Conservation (phyloP, 2,329 filamentous ascomycete species). For the Aspergillus hiratsukae region DNA sequence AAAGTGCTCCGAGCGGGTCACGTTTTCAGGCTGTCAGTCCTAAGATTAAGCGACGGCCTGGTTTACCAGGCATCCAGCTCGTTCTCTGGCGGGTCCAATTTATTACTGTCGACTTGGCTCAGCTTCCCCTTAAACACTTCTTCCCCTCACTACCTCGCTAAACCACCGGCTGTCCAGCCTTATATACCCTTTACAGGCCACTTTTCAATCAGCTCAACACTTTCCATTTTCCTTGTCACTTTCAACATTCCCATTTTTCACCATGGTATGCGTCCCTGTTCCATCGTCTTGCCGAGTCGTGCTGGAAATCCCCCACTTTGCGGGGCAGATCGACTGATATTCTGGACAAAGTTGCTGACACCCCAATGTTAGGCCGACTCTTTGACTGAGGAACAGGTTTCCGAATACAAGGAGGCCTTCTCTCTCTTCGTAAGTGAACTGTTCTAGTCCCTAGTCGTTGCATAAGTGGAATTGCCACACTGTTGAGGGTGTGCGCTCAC, state of each 20-base stretch:
- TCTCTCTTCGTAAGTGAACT: constrained; percentile 88
- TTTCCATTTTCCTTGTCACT: constrained; percentile 13
- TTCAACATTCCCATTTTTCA: constrained; percentile 16
- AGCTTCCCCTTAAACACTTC: constrained; percentile 20
- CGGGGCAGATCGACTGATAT: constrained; percentile 26
- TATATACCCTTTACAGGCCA: background rate
- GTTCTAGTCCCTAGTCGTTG: background rate
- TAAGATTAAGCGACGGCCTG: constrained; percentile 15
- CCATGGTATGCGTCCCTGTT: constrained; percentile 26
- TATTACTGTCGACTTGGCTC: constrained; percentile 13
- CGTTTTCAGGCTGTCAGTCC: constrained; percentile 13
- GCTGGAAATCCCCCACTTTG: constrained; percentile 28
- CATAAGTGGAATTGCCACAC: background rate
- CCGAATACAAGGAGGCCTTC: constrained; percentile 99
- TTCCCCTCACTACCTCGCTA: constrained; percentile 15
- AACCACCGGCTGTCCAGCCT: constrained; percentile 9
- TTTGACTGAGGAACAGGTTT: constrained; percentile 99
- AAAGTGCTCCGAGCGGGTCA: constrained; percentile 7
- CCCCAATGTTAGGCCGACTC: constrained; percentile 72
- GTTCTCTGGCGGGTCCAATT: constrained; percentile 8
- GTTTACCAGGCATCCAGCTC: constrained; percentile 14
- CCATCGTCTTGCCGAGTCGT: constrained; percentile 4
- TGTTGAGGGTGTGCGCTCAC: constrained; percentile 15
- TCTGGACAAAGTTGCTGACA: constrained; percentile 23
- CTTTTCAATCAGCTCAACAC: constrained; percentile 5